These are phyloP conservation scores for Litsea cubeba DNA, from an alignment of 164 flowering plant genomes.

Conservation along the genomic window DNA sequence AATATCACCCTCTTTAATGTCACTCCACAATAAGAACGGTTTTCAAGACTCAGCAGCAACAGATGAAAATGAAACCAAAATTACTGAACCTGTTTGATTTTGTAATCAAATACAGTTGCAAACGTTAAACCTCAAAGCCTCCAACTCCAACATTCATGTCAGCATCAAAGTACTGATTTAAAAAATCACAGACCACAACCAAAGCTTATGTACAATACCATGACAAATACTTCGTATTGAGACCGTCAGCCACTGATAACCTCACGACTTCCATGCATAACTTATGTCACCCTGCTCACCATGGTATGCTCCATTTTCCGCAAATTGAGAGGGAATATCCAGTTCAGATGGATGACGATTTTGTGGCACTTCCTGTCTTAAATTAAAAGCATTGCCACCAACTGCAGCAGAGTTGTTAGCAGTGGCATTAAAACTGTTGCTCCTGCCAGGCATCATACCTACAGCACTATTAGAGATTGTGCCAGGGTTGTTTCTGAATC, in stretches of 20 bases:
- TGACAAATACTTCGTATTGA: no score
- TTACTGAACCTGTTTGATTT: not conserved
- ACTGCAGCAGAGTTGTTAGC: constrained; percentile 20
- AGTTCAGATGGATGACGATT: constrained; percentile 55
- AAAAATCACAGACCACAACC: not conserved
- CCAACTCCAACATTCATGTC: not conserved
- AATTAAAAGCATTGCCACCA: constrained; percentile 19
- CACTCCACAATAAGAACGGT: not conserved
- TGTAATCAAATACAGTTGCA: constrained; percentile 4
- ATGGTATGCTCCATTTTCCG: constrained; percentile 56
- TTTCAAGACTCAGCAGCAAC: not conserved
- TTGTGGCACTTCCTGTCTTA: constrained; percentile 39
- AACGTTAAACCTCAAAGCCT: constrained; percentile 9
- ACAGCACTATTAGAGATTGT: constrained; percentile 4
- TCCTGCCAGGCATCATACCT: constrained; percentile 8
- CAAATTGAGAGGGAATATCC: constrained; percentile 58
- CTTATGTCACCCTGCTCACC: constrained; percentile 54
- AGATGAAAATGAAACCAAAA: not conserved
- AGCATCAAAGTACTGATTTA: not conserved
- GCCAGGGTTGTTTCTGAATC: constrained; percentile 3
- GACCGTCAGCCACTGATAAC: constrained; percentile 6
- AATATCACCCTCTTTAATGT: no score
- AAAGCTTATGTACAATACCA: constrained; percentile 6
- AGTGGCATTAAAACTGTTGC: constrained; percentile 12
- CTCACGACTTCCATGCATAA: constrained; percentile 63